These are phyloP conservation scores for Diaporthe citriasiana DNA, from an alignment of 2,329 filamentous ascomycete species.

Conservation along the genomic window DNA sequence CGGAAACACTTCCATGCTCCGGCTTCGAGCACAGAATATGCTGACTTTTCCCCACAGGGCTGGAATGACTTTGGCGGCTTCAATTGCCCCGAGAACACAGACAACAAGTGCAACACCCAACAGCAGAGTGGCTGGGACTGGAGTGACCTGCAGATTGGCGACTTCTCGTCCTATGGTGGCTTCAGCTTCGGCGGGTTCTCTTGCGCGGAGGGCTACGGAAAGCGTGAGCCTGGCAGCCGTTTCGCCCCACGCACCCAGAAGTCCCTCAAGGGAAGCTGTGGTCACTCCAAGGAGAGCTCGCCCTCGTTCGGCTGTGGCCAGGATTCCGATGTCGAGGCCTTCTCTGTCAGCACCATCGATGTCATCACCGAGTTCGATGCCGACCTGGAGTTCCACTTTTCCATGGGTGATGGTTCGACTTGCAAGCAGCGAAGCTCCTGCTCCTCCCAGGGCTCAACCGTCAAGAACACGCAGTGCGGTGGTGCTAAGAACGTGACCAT, in stretches of 20 bases:
- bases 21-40: neutral
- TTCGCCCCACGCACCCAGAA: constrained; percentile 69
- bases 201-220: constrained; percentile 71
- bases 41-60: constrained; percentile 44
- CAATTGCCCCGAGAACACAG: constrained; percentile 77
- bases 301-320: constrained; percentile 71
- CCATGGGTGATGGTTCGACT: constrained; percentile 83
- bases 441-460: constrained; percentile 74
- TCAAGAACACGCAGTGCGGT: constrained; percentile 92
- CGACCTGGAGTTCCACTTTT: constrained; percentile 87
- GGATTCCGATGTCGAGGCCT: constrained; percentile 56
- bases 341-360: constrained; percentile 83
- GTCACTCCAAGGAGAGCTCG: constrained; percentile 59
- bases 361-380: constrained; percentile 81
- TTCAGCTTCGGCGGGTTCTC: constrained; percentile 82
- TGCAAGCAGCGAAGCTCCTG: constrained; percentile 86
- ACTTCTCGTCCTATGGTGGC: constrained; percentile 76
- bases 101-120: constrained; percentile 82
- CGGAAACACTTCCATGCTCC: neutral
- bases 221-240: constrained; percentile 63
- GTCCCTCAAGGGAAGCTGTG: constrained; percentile 71
- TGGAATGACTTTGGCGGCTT: constrained; percentile 62
- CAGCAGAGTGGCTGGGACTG: constrained; percentile 82
- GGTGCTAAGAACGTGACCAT: constrained; percentile 87
- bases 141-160: constrained; percentile 71